Evolutionary conservation across 805 yeast species (phyloP).

Genomic region (Debaryomyces tyrocola): DNA sequence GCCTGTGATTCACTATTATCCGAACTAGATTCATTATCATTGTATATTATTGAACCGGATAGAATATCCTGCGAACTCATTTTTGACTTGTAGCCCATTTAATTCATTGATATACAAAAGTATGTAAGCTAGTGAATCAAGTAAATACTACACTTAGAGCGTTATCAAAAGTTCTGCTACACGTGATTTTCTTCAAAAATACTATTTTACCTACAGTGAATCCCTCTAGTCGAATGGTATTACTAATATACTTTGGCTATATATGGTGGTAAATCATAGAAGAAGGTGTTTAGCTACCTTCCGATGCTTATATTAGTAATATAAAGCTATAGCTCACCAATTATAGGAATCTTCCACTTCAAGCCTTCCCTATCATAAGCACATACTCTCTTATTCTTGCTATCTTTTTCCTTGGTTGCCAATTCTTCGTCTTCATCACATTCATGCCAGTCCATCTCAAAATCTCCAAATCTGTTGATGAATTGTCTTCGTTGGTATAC

Average conservation of each 20-base stretch:
- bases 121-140: no score
- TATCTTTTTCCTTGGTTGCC: constrained; percentile 5
- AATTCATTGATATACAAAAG: background rate
- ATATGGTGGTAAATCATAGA: no score
- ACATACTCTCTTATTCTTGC: constrained; percentile 19
- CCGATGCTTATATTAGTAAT: background rate
- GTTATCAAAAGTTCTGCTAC: no score
- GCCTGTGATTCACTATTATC: no score
- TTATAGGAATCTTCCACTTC: constrained; percentile 43
- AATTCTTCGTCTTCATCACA: constrained; percentile 13
- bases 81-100: background rate
- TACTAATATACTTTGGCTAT: no score
- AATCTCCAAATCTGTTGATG: constrained; percentile 42
- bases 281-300: no score
- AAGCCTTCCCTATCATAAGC: constrained; percentile 36
- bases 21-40: background rate
- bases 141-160: no score
- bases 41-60: background rate
- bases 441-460: constrained; percentile 28
- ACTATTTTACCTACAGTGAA: no score
- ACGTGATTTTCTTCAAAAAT: no score
- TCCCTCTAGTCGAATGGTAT: no score
- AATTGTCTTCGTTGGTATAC: constrained; percentile 43
- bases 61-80: background rate
- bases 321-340: constrained; percentile 28